phyloP scores from a whole-genome alignment of 768 basidiomycete genomes.

The Lactifluus pinguis region DNA sequence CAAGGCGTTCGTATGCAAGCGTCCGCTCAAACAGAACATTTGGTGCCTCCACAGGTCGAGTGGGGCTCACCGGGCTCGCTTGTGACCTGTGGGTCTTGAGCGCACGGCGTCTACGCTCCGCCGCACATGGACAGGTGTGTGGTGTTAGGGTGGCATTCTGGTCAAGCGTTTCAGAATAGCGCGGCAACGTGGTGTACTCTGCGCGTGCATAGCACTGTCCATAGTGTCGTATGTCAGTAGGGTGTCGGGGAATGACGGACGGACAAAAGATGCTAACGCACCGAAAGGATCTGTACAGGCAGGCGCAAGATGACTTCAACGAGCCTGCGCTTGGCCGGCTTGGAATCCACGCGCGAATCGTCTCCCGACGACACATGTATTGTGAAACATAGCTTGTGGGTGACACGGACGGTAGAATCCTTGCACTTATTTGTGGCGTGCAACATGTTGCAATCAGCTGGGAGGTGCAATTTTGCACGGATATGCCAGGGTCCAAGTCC shows the following conservation, averaged over 20 bases:
- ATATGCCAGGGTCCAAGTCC: constrained; percentile 87
- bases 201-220: constrained; percentile 8
- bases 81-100: background rate
- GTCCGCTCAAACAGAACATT: constrained; percentile 36
- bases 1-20: constrained; percentile 56
- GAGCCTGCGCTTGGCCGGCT: constrained; percentile 65
- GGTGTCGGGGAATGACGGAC: background rate
- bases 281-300: constrained; percentile 81
- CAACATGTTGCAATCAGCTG: constrained; percentile 48
- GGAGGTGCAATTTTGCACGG: constrained; percentile 56
- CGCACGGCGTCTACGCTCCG: background rate
- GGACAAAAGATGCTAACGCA: constrained; percentile 30
- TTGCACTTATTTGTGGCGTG: constrained; percentile 77
- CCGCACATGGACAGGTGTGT: background rate
- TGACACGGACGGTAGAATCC: constrained; percentile 62
- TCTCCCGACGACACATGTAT: constrained; percentile 80
- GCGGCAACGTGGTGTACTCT: constrained; percentile 6
- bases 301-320: constrained; percentile 84
- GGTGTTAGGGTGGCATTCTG: background rate
- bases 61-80: background rate
- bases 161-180: constrained; percentile 12
- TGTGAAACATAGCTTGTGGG: constrained; percentile 72
- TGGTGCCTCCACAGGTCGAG: constrained; percentile 21
- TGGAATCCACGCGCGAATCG: constrained; percentile 49
- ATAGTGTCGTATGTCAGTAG: background rate